Percentiles rank a stretch among this genome's conserved stretches.
Evolutionary conservation across 345 rosid species (phyloP).

Genomic region (Salix exigua): DNA sequence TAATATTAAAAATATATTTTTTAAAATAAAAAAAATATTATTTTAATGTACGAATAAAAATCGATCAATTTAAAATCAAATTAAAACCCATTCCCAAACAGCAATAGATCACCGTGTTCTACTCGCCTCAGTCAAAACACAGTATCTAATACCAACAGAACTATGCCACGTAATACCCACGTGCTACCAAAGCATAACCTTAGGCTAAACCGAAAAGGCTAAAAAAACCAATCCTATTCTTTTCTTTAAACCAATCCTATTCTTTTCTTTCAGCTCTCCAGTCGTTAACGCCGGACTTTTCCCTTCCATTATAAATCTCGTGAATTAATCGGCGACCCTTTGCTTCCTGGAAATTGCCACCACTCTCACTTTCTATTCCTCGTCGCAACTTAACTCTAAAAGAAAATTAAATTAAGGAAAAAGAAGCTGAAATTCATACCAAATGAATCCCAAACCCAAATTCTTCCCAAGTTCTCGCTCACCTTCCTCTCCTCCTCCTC

Average conservation of each 20-base stretch:
- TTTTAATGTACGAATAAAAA: no score
- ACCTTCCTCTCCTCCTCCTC: no score
- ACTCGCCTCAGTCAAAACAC: background rate
- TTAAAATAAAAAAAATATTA: no score
- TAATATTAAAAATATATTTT: no score
- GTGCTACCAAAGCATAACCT: background rate
- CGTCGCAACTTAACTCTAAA: background rate
- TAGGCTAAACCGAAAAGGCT: background rate
- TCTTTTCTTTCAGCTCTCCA: no score
- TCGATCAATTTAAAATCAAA: no score
- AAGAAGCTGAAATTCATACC: conserved; percentile 34
- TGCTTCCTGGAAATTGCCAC: conserved; percentile 31
- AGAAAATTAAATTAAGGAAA: background rate
- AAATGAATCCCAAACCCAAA: conserved; percentile 45
- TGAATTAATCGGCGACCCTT: conserved; percentile 30
- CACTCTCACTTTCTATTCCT: background rate
- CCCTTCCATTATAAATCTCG: background rate
- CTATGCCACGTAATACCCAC: background rate
- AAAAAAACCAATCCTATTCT: no score
- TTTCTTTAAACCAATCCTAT: no score
- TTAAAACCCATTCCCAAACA: no score
- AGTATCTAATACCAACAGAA: background rate
- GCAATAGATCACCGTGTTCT: background rate
- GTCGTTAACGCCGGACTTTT: conserved; percentile 16
- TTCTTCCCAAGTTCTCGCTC: conserved; percentile 5